Evolutionary conservation across 2,329 filamentous ascomycete species (phyloP).

Genomic region (Aspergillus flavus): DNA sequence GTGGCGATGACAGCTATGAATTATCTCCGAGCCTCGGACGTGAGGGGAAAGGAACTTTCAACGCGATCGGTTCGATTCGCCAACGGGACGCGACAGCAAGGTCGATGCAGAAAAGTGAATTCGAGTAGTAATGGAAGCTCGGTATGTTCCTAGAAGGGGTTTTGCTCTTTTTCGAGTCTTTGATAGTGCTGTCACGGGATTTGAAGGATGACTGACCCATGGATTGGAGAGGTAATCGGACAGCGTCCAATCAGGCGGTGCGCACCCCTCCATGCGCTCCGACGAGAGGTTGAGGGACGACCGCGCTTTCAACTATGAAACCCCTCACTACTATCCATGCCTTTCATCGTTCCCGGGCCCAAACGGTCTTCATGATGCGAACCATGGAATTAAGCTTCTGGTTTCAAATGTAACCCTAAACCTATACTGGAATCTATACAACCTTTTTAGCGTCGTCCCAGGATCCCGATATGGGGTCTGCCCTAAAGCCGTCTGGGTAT

Average conservation of each 20-base stretch:
- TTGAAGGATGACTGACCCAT: constrained; percentile 16
- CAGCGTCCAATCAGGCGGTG: constrained; percentile 37
- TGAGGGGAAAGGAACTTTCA: constrained; percentile 4
- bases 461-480: background rate
- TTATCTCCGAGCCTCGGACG: constrained; percentile 16
- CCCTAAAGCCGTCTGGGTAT: background rate
- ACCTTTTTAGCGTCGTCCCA: background rate
- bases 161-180: background rate
- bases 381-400: background rate
- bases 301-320: constrained; percentile 14
- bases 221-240: constrained; percentile 17
- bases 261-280: constrained; percentile 40
- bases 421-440: background rate
- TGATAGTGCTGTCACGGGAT: constrained; percentile 9
- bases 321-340: background rate
- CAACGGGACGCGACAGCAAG: constrained; percentile 18
- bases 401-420: background rate
- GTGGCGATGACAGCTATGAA: constrained; percentile 25
- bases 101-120: background rate
- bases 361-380: background rate
- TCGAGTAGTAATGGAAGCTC: constrained; percentile 6
- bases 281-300: constrained; percentile 31
- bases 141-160: background rate
- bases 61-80: constrained; percentile 8
- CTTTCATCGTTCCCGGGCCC: background rate